Percentiles rank a stretch among this genome's conserved stretches.
These are phyloP conservation scores for Clonostachys solani DNA, from an alignment of 2,329 filamentous ascomycete genomes.

Conservation along the genomic window DNA sequence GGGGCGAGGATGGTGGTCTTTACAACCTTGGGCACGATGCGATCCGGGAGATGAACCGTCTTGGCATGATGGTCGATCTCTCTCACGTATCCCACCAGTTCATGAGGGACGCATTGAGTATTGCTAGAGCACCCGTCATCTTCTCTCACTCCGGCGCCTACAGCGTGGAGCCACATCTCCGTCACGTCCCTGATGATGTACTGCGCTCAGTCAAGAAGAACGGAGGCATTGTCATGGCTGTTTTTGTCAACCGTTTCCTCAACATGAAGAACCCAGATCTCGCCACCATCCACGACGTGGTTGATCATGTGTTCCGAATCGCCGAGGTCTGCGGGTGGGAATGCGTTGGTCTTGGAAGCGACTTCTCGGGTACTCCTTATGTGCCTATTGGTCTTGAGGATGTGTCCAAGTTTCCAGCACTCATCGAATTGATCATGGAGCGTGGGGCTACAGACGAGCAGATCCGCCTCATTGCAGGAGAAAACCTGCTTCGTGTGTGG, in stretches of 20 bases:
- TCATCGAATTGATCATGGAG: constrained; percentile 19
- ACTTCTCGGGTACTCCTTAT: constrained; percentile 25
- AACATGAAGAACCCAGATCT: constrained; percentile 20
- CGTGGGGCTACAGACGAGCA: constrained; percentile 20
- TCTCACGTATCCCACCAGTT: constrained; percentile 22
- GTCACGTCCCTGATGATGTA: constrained; percentile 35
- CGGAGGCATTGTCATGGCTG: constrained; percentile 31
- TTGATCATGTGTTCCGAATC: constrained; percentile 24
- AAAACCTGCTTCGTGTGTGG: constrained; percentile 84
- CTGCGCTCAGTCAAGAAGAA: constrained; percentile 25
- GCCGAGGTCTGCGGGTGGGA: constrained; percentile 24
- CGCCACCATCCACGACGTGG: constrained; percentile 24
- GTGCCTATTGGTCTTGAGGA: constrained; percentile 21
- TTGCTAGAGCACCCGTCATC: constrained; percentile 19
- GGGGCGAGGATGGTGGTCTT: constrained; percentile 13
- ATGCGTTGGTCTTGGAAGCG: constrained; percentile 28
- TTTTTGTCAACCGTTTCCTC: constrained; percentile 27
- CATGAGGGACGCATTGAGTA: constrained; percentile 18
- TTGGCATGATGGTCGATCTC: constrained; percentile 26
- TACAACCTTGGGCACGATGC: constrained; percentile 15
- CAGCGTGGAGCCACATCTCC: constrained; percentile 17
- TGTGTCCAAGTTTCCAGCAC: constrained; percentile 25
- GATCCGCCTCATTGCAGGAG: constrained; percentile 71
- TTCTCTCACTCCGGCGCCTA: constrained; percentile 23
- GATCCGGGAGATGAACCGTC: constrained; percentile 27